Evolutionary conservation across 345 rosid species (phyloP).

Genomic region (Streptanthus diversifolius): DNA sequence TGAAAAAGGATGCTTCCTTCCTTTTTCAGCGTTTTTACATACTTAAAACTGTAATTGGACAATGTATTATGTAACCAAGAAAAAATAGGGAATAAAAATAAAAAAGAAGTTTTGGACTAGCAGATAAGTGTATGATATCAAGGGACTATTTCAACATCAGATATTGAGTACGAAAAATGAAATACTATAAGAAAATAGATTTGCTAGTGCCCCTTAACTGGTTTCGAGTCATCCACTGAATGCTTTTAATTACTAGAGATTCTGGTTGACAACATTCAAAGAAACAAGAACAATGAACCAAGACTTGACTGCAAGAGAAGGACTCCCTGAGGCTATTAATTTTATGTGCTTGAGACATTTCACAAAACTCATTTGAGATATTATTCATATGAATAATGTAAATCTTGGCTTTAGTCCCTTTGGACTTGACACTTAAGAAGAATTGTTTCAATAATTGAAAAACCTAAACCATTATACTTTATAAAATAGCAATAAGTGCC

Average conservation of each 20-base stretch:
- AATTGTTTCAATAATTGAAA: not conserved
- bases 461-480: not conserved
- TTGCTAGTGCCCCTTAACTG: not conserved
- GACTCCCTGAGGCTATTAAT: not conserved
- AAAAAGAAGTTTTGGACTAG: constrained; percentile 6
- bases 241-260: not conserved
- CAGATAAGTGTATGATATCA: not conserved
- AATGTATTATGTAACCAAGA: constrained; percentile 12
- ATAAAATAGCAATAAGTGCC: not conserved
- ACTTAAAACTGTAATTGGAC: not conserved
- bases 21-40: constrained; percentile 29
- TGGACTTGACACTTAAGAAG: not conserved
- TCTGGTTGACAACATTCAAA: not conserved
- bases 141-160: not conserved
- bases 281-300: not conserved
- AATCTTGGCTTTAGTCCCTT: not conserved
- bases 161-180: not conserved
- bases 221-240: not conserved
- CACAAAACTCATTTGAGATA: not conserved
- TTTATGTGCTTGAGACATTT: constrained; percentile 7
- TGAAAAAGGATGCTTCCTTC: constrained; percentile 19
- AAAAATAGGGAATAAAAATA: not conserved
- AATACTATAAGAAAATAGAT: not conserved
- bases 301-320: not conserved
- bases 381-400: not conserved